Conservation (phyloP, 2,329 filamentous ascomycete genomes). For the Penicillium freii region DNA sequence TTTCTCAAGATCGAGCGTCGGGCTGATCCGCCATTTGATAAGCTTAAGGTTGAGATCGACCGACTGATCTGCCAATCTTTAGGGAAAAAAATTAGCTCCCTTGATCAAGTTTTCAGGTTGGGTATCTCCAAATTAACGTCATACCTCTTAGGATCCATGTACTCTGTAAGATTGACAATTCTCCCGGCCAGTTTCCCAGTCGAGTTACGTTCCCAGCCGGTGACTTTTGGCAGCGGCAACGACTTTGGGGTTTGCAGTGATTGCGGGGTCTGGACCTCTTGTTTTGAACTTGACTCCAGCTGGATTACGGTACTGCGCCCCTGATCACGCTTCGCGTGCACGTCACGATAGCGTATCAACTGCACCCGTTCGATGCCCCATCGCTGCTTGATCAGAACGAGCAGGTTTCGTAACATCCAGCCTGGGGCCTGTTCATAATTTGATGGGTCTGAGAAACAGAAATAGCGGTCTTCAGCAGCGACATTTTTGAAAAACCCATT, state of each 20-base stretch:
- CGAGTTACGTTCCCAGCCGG: conserved; percentile 88
- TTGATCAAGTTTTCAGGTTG: not conserved
- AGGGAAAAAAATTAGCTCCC: conserved; percentile 1
- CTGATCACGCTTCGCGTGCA: conserved; percentile 71
- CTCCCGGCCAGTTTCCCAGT: conserved; percentile 74
- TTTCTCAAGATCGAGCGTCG: conserved; percentile 77
- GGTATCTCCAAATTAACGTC: not conserved
- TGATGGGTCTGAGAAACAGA: conserved; percentile 89
- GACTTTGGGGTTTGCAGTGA: conserved; percentile 7
- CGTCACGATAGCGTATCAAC: conserved; percentile 86
- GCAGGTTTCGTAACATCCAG: conserved; percentile 87
- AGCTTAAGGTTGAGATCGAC: conserved; percentile 96
- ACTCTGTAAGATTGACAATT: conserved; percentile 79
- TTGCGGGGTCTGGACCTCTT: conserved; percentile 31
- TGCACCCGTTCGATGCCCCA: conserved; percentile 76
- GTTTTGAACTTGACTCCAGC: conserved; percentile 45
- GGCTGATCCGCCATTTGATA: conserved; percentile 98
- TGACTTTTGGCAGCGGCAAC: conserved; percentile 73
- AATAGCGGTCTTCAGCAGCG: conserved; percentile 70
- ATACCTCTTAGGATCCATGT: conserved; percentile 79
- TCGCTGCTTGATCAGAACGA: conserved; percentile 78
- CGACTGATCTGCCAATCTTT: conserved; percentile 77
- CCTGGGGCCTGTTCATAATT: conserved; percentile 84
- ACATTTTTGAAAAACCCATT: conserved; percentile 79
- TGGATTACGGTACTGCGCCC: conserved; percentile 77